phyloP scores from a whole-genome alignment of 495 filamentous ascomycete species.

The Cryomyces minteri region DNA sequence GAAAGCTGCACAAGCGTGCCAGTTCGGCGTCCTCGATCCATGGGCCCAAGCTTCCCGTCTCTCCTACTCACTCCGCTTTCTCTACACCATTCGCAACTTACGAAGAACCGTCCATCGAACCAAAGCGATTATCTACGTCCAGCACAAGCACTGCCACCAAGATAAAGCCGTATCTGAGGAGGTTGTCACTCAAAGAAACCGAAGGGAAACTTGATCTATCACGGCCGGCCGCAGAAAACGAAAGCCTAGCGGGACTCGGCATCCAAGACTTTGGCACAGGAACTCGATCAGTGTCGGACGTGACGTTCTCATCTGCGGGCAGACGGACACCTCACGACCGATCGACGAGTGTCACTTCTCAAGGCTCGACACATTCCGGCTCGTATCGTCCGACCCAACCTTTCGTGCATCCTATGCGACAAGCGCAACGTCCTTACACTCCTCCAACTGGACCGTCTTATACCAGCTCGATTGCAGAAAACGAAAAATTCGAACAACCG shows the following conservation, averaged over 20 bases:
- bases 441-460: constrained; percentile 34
- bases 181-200: constrained; percentile 30
- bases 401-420: constrained; percentile 42
- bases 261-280: constrained; percentile 27
- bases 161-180: constrained; percentile 40
- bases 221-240: constrained; percentile 35
- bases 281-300: constrained; percentile 21
- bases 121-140: background rate
- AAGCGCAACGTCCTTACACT: constrained; percentile 36
- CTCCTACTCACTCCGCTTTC: constrained; percentile 9
- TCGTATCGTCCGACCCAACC: constrained; percentile 28
- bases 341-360: constrained; percentile 36
- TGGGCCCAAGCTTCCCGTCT: constrained; percentile 3
- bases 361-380: constrained; percentile 32
- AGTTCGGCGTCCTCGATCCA: constrained; percentile 17
- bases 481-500: constrained; percentile 19
- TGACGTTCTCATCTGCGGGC: constrained; percentile 14
- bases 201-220: constrained; percentile 31
- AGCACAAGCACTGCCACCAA: constrained; percentile 17
- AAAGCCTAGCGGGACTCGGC: constrained; percentile 33
- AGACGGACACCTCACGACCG: constrained; percentile 28
- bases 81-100: constrained; percentile 19
- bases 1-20: constrained; percentile 21
- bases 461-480: constrained; percentile 27
- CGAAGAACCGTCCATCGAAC: constrained; percentile 13